Base-by-base conservation (phyloP, 2,329 filamentous ascomycete genomes). In the Chaetomiaceae sp. region DNA sequence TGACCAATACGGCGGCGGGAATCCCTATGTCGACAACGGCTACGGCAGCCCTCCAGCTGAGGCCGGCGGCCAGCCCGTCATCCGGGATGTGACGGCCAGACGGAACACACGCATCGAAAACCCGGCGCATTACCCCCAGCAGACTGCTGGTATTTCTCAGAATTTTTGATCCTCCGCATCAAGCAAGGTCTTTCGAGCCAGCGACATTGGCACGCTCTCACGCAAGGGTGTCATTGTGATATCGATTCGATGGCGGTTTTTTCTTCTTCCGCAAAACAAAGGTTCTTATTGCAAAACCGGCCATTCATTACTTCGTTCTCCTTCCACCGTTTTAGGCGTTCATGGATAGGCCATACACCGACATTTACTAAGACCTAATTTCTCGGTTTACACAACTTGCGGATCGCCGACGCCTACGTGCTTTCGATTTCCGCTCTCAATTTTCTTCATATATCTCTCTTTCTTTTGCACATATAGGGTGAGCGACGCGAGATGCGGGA, bases 61-160 rank as follows among this genome's bases (percentile, higher is more conserved):
- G 62, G 65, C 71, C 53, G 70, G 69, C 33, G 76, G 75, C 53
- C 86, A 88, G 65, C 90, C 94, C 1, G 81, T 99, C 48, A 96
- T 99, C 59, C 84, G 91, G 51, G 94, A 99, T 69, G 94, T 97
- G 60, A 86, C 87, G 58, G 94, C 94, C 25, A 79, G 94, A 62
- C 83, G 94, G 60, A 96, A 96, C 73, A 96, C 94, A 11, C 84
- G 91, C 57, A 97, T 99, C 65, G 91, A 97, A 73, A 95, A 87
- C 67, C 86, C 90, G 2, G 82, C 88, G 40, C 88, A 94, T 58
- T 95, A 89, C 65, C 91, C 92, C 10, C 89, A 95, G 66, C 90
- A 95, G 74, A 95, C 89, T 64, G 89, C 89, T 34, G 94, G 94
- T 54, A 96, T 99, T 64, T 89, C 94, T 29, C 94, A 97, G 72